Evolutionary conservation across 345 rosid genomes (phyloP).

Genomic region (Ceriops tagal): DNA sequence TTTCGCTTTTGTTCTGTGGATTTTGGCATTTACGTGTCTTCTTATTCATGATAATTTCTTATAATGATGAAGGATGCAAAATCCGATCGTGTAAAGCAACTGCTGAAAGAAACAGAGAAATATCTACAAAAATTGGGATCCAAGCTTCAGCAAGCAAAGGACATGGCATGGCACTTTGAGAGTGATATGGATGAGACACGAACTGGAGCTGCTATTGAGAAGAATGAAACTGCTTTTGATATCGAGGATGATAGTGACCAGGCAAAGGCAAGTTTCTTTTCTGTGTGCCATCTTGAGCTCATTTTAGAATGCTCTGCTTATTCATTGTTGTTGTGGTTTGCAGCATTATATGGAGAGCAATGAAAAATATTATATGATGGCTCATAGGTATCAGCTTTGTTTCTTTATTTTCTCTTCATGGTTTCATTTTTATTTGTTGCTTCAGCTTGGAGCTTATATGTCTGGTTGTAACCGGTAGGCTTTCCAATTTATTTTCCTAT

Average conservation of each 20-base stretch:
- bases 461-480: background rate
- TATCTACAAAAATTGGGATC: constrained; percentile 89
- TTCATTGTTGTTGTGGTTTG: constrained; percentile 23
- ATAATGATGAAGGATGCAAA: constrained; percentile 62
- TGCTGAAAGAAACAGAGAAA: constrained; percentile 87
- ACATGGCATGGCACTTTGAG: constrained; percentile 50
- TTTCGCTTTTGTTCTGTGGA: constrained; percentile 14
- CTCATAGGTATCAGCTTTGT: constrained; percentile 59
- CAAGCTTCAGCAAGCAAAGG: constrained; percentile 71
- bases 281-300: constrained; percentile 14
- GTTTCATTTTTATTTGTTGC: background rate
- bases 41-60: constrained; percentile 14
- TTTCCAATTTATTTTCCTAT: background rate
- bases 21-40: constrained; percentile 13
- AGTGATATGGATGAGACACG: constrained; percentile 58
- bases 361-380: constrained; percentile 93
- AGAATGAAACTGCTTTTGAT: constrained; percentile 53
- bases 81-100: constrained; percentile 87
- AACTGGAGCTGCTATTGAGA: constrained; percentile 41
- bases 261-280: constrained; percentile 63
- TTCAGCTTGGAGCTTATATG: background rate
- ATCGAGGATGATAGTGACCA: constrained; percentile 87
- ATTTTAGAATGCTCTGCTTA: constrained; percentile 2
- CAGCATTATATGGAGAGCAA: constrained; percentile 96
- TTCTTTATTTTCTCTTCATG: constrained; percentile 1